Base-by-base conservation (phyloP, 257 asterid genomes). In the Solanum lignicaule region DNA sequence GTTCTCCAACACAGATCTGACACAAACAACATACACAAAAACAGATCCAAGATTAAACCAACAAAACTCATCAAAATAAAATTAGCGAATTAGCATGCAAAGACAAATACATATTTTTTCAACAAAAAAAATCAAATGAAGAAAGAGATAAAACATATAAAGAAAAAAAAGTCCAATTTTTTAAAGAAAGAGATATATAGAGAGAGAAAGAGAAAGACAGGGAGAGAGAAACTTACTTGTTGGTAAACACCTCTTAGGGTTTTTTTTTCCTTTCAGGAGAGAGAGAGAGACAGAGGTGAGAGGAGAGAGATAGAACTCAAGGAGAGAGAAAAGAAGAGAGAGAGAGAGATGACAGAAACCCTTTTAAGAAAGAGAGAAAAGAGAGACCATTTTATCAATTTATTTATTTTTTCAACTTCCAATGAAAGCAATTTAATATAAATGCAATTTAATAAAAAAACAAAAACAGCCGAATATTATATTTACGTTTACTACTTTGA, bases 221-320 rank as follows among this genome's bases (percentile, higher is more conserved):
- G 62, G 73, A 65, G 94, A 94, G 91, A 84, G 10, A 69, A 90
- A 91, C 98, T 94, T 91, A 95, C 98, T 94, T 91, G 95, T 93
- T 95, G 95, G 95, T 91, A 94, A 92, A 94, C 95, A 91, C 95
- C 93, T 92, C 96, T 92, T 95, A 93, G 93, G 93, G 93, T 92
- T 93, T 94, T 93, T 58, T 93, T 95, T 89, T 92, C 90, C 90
- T 93, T 90, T 72, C 90, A 29, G 94, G 94, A 91, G 94, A 89
- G 60, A 48, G 60, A 48, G 93, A 83, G 79, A 91, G 92, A 90
- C 94, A 92, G 93, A 91, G 89, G 86, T 74, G 90, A 84, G 93
- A 25, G 33, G 74, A 66, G 74, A 66, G 87, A 66, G 87, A 87
- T 86, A 46, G 86, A 86, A 41, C 94, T 90, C 92, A 91, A 86